phyloP scores from a whole-genome alignment of 2,329 filamentous ascomycete species.

The Cercospora sp. region DNA sequence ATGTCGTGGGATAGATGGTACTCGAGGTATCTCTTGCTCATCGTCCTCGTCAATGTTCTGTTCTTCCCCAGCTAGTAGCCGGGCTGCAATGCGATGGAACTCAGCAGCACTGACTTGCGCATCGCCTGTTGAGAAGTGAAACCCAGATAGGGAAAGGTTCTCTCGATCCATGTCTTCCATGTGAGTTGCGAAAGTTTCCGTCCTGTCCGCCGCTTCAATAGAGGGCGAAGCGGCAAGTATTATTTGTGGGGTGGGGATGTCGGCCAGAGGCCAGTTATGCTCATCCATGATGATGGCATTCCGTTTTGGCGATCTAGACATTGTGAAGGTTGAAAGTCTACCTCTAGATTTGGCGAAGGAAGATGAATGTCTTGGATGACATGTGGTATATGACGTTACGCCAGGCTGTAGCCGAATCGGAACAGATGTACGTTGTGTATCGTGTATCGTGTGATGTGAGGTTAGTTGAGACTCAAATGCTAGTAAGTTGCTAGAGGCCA shows the following conservation, averaged over 20 bases:
- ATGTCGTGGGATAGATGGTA: slow-evolving; percentile 13
- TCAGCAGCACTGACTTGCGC: slow-evolving; percentile 25
- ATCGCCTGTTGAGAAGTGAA: slow-evolving; percentile 30
- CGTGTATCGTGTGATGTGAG: not conserved
- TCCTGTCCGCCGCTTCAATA: slow-evolving; percentile 13
- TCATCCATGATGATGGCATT: slow-evolving; percentile 24
- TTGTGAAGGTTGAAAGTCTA: slow-evolving; percentile 12
- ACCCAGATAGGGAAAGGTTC: slow-evolving; percentile 23
- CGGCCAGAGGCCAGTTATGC: slow-evolving; percentile 17
- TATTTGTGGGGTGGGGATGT: slow-evolving; percentile 16
- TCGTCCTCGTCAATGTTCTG: slow-evolving; percentile 17
- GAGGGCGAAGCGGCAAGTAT: slow-evolving; percentile 21
- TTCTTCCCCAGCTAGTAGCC: slow-evolving; percentile 26
- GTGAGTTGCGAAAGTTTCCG: slow-evolving; percentile 15
- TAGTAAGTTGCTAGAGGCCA: slow-evolving; percentile 1
- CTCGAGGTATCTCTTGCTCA: slow-evolving; percentile 6
- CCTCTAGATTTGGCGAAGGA: slow-evolving; percentile 5
- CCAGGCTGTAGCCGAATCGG: not conserved
- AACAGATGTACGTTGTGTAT: not conserved
- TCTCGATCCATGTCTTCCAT: slow-evolving; percentile 3
- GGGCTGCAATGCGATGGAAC: slow-evolving; percentile 30
- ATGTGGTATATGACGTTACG: slow-evolving; percentile 5
- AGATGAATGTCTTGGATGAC: slow-evolving; percentile 13
- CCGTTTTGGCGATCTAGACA: slow-evolving; percentile 21
- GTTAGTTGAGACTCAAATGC: not conserved